Base-by-base conservation (phyloP, 352 stramenopile genomes). In the Phytophthora parvispora region DNA sequence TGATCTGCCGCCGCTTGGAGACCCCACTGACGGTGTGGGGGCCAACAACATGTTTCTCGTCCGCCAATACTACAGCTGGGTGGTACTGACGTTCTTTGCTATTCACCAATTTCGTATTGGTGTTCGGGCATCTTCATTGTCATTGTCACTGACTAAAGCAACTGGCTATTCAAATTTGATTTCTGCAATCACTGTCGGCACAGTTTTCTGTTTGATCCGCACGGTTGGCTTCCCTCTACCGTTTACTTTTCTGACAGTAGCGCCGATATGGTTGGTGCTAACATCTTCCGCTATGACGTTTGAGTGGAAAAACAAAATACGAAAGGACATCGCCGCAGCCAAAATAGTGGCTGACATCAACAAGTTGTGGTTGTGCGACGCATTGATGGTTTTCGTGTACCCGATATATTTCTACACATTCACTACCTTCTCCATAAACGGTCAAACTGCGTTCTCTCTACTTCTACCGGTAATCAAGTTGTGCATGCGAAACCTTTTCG, bases 391-490 rank as follows among this genome's bases (percentile, higher is more conserved):
- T 20, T 59, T 42, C 24, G n/a, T 51, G 2, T 61, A 40, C 22
- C n/a, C 54, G 5, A 15, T 6, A 3, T 51, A 38, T 18, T 52
- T 42, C 18, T 22, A 27, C 38, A 51, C 18, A 12, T 29, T 61
- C 22, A 49, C 52, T 20, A 36, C n/a, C 5, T 15, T 59, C 2
- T 59, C 34, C 18, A 25, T 6, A 1, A 36, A 47, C 7, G n/a
- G 5, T 22, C n/a, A 59, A 24, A 36, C 25, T 13, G 32, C 9
- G 1, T 59, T 47, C 12, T 24, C 51, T 9, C 4, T 59, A 34
- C 34, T 49, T 18, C 20, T 61, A 1, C 54, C 54, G n/a, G 54
- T 61, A 18, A 28, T 61, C 2, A 61, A 52, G 27, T 27, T 61
- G 10, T 16, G 40, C 29, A 63, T 54, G 28, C 49, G n/a, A 10